Evolutionary conservation across 1,139 yeast species (phyloP), one percentile per base, ranked within the genome.

Genomic region (Kodamaea sp.): DNA sequence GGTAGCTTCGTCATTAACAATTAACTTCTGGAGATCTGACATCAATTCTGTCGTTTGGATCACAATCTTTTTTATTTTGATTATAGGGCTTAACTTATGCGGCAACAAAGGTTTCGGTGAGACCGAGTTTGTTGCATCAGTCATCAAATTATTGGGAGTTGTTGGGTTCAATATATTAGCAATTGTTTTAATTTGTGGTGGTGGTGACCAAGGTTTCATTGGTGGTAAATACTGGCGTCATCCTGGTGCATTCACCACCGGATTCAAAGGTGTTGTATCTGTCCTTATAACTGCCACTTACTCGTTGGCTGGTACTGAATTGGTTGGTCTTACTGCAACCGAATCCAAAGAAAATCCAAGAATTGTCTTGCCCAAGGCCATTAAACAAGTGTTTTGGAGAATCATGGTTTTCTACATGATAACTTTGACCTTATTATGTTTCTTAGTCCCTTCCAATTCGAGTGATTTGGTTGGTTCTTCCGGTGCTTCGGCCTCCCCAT

Each of bases 141-240:
- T 76, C 45, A 63, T 81, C 49, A 84, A 84, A 55, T 70, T 84
- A 26, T 43, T 81, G 30, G 85, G 86, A 2, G 69, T 82, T 39
- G 57, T 77, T 29, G 90, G 88, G 15, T 84, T 78, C 62, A 75
- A 80, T 51, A 78, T 84, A 42, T 64, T 86, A 34, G 94, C 92
- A 39, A 76, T 84, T 47, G 76, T 81, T 6, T 64, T 82, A 39
- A 70, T 77, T 40, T 77, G 84, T 57, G 94, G 94, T 48, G 88
- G 83, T 26, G 78, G 80, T 26, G 58, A 65, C 29, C 70, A 75
- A 40, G 80, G 79, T 2, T 78, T 63, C 56, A 68, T 79, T 43
- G 83, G 84, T 29, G 80, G 67, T 29, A 62, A 56, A 41, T 69
- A 78, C 60, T 80, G 84, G 83, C 69, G 64, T 42, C 52, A 69